phyloP scores from a whole-genome alignment of 1,284 basidiomycete genomes.

The Termitomyces sp. region DNA sequence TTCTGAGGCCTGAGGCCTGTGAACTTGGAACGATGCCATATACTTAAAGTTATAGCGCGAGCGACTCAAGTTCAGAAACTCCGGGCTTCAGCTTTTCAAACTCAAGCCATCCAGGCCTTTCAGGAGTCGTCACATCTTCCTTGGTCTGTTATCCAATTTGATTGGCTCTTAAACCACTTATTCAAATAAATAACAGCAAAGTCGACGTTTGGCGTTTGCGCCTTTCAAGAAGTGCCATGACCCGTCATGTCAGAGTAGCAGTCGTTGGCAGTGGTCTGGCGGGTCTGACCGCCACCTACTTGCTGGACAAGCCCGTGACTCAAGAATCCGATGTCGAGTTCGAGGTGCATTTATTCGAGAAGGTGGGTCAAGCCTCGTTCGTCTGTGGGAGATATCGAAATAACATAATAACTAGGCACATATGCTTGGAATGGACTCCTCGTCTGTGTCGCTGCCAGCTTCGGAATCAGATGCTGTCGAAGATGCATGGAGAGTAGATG shows the following conservation, averaged over 20 bases:
- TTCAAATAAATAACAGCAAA: neutral
- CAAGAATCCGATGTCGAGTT: conserved; percentile 37
- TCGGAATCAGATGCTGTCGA: conserved; percentile 14
- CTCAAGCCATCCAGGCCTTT: neutral
- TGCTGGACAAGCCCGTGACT: conserved; percentile 36
- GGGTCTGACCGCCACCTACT: conserved; percentile 63
- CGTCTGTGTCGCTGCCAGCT: conserved; percentile 42
- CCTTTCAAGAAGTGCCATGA: conserved; percentile 20
- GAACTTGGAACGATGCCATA: too few relatives aligned
- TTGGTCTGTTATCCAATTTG: too few relatives aligned
- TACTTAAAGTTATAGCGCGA: too few relatives aligned
- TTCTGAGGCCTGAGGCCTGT: too few relatives aligned
- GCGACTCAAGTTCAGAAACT: too few relatives aligned
- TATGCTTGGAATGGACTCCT: conserved; percentile 52
- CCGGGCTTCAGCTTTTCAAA: too few relatives aligned
- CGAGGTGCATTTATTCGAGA: conserved; percentile 72
- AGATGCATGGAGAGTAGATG: conserved; percentile 51
- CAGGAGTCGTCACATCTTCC: too few relatives aligned
- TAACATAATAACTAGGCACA: conserved; percentile 33
- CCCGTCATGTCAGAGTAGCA: conserved; percentile 52
- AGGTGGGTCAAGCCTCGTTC: conserved; percentile 35
- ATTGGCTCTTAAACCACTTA: neutral
- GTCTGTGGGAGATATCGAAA: neutral
- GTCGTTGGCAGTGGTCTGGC: conserved; percentile 69
- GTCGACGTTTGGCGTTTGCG: neutral